These are phyloP conservation scores for Suhomyces bribrorum DNA, from an alignment of 1,139 yeast species.

Conservation along the genomic window DNA sequence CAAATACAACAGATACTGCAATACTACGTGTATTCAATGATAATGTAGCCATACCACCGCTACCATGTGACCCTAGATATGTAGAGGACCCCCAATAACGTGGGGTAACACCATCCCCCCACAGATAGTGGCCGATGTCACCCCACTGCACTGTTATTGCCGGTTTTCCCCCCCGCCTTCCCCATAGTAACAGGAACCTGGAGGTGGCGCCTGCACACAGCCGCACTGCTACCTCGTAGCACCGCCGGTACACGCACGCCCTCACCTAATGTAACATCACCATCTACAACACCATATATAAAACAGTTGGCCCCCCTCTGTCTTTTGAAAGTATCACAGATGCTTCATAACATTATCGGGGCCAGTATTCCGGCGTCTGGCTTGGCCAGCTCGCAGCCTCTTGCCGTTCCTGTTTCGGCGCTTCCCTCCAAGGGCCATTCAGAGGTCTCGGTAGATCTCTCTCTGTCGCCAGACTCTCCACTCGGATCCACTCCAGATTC, in stretches of 20 bases:
- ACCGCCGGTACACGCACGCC: constrained; percentile 3
- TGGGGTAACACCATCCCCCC: not conserved
- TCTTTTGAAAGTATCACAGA: not conserved
- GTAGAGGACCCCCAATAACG: not conserved
- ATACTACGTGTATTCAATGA: not conserved
- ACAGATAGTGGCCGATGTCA: no score
- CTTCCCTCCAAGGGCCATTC: not conserved
- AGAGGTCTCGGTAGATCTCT: constrained; percentile 1
- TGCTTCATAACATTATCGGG: constrained; percentile 6
- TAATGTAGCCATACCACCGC: not conserved
- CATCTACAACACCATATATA: constrained; percentile 6
- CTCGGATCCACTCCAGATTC: constrained; percentile 8
- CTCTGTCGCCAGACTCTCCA: constrained; percentile 10
- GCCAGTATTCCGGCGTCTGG: constrained; percentile 1
- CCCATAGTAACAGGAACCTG: no score
- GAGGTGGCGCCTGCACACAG: not conserved
- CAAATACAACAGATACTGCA: not conserved
- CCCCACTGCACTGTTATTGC: no score
- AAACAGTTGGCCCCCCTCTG: constrained; percentile 4
- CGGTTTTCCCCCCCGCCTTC: no score
- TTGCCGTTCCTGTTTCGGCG: constrained; percentile 1
- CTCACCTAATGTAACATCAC: constrained; percentile 11
- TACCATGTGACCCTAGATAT: not conserved
- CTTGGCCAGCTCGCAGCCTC: constrained; percentile 3
- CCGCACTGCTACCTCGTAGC: constrained; percentile 1